A percentile compares a stretch with the other conserved stretches of the same genome.
phyloP scores from a whole-genome alignment of 768 basidiomycete genomes.

The Lentinula aciculospora region DNA sequence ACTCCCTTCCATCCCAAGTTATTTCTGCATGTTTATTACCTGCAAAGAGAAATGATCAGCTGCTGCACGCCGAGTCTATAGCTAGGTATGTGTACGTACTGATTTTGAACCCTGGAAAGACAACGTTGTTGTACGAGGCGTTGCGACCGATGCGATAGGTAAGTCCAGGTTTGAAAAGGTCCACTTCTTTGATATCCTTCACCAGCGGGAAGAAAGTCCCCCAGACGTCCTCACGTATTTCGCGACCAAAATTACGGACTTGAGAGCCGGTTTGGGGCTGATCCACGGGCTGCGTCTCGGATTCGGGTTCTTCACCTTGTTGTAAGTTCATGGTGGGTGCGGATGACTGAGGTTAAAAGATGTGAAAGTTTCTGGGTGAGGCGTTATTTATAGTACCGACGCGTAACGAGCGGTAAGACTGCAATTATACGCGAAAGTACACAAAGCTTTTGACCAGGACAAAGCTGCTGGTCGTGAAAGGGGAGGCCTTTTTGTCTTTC shows the following conservation, averaged over 20 bases:
- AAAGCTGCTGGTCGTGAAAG: background rate
- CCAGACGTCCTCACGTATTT: background rate
- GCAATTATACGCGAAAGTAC: background rate
- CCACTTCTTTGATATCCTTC: background rate
- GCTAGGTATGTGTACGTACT: constrained; percentile 25
- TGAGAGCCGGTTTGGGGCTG: background rate
- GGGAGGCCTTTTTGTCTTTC: background rate
- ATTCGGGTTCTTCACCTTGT: background rate
- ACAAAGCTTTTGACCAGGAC: background rate
- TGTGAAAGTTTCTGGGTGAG: background rate
- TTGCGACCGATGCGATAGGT: constrained; percentile 7
- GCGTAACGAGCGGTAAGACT: background rate
- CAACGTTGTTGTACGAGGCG: background rate
- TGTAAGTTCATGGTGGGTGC: background rate
- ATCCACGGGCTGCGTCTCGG: background rate
- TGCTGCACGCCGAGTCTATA: background rate
- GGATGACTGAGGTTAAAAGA: background rate
- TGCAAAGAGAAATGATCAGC: constrained; percentile 15
- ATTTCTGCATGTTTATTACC: constrained; percentile 57
- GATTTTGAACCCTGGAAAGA: constrained; percentile 17
- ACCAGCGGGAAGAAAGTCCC: background rate
- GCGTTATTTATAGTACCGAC: background rate
- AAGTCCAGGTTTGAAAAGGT: background rate
- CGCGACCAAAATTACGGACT: background rate
- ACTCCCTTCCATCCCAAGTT: constrained; percentile 51